Conservation (phyloP, 306 rosid genomes). For the Prunus armeniaca region DNA sequence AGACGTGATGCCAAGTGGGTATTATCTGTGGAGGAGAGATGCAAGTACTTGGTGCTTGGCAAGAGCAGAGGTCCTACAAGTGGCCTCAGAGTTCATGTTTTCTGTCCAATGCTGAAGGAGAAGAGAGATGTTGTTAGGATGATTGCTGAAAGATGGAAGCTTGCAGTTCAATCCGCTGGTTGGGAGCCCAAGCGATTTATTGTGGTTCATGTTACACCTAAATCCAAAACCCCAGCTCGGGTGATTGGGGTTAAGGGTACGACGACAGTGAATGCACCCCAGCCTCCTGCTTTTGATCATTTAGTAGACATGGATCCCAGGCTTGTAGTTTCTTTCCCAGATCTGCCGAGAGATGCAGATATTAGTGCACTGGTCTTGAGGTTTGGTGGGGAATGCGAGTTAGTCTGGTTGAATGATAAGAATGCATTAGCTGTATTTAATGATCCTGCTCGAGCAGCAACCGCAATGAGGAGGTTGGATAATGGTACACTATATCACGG, state of each 20-base stretch:
- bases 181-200: slow-evolving; percentile 95
- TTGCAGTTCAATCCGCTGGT: slow-evolving; percentile 67
- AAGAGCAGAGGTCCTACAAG: slow-evolving; percentile 58
- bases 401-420: slow-evolving; percentile 93
- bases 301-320: slow-evolving; percentile 89
- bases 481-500: slow-evolving; percentile 77
- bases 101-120: slow-evolving; percentile 83
- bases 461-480: slow-evolving; percentile 98
- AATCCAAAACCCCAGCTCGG: slow-evolving; percentile 74
- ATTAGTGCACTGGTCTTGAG: slow-evolving; percentile 85
- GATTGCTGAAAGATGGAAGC: slow-evolving; percentile 93
- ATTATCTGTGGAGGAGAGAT: slow-evolving; percentile 87
- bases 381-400: slow-evolving; percentile 95
- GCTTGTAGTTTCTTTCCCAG: slow-evolving; percentile 88
- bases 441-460: slow-evolving; percentile 93
- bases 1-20: slow-evolving; percentile 93
- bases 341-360: slow-evolving; percentile 88
- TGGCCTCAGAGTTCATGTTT: slow-evolving; percentile 75
- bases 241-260: slow-evolving; percentile 81
- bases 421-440: slow-evolving; percentile 85
- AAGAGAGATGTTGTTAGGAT: slow-evolving; percentile 78
- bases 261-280: slow-evolving; percentile 35
- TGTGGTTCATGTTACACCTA: slow-evolving; percentile 65
- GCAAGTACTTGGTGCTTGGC: slow-evolving; percentile 81
- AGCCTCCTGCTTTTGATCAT: slow-evolving; percentile 64